These are phyloP conservation scores for Amylostereum areolatum DNA, from an alignment of 1,284 basidiomycete species.

Conservation along the genomic window DNA sequence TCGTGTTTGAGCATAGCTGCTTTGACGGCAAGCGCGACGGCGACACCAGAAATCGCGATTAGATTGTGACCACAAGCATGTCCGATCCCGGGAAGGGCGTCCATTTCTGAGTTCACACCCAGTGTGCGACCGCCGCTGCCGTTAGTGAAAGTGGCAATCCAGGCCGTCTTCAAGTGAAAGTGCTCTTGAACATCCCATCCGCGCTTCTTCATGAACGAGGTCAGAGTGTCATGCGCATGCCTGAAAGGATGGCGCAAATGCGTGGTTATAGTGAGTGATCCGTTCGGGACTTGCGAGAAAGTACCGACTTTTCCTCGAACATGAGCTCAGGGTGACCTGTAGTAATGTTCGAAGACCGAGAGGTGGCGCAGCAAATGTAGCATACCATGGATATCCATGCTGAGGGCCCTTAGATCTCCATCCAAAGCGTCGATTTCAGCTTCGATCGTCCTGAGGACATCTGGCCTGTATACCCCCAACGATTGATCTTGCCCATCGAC, in stretches of 20 bases:
- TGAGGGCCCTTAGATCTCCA: slow-evolving; percentile 49
- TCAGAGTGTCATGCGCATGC: slow-evolving; percentile 48
- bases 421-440: slow-evolving; percentile 48
- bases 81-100: slow-evolving; percentile 57
- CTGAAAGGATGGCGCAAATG: slow-evolving; percentile 30
- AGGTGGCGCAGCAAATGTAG: no score
- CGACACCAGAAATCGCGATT: slow-evolving; percentile 78
- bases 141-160: slow-evolving; percentile 63
- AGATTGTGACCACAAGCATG: slow-evolving; percentile 87
- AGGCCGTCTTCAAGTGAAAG: slow-evolving; percentile 72
- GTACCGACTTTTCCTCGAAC: slow-evolving; percentile 40
- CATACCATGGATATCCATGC: slow-evolving; percentile 63
- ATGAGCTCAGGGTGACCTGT: slow-evolving; percentile 56
- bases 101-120: slow-evolving; percentile 72
- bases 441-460: slow-evolving; percentile 50
- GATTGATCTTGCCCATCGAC: slow-evolving; percentile 7
- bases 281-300: background rate
- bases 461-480: slow-evolving; percentile 19
- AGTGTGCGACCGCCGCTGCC: slow-evolving; percentile 56
- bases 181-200: slow-evolving; percentile 59
- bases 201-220: slow-evolving; percentile 49
- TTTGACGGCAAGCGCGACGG: slow-evolving; percentile 68
- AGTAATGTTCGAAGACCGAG: background rate
- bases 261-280: background rate
- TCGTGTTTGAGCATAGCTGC: slow-evolving; percentile 58